Evolutionary conservation across 192 early-diverging fungal species (phyloP), one percentile per base, ranked within the genome.

Genomic region (Nowakowskiella sp.): DNA sequence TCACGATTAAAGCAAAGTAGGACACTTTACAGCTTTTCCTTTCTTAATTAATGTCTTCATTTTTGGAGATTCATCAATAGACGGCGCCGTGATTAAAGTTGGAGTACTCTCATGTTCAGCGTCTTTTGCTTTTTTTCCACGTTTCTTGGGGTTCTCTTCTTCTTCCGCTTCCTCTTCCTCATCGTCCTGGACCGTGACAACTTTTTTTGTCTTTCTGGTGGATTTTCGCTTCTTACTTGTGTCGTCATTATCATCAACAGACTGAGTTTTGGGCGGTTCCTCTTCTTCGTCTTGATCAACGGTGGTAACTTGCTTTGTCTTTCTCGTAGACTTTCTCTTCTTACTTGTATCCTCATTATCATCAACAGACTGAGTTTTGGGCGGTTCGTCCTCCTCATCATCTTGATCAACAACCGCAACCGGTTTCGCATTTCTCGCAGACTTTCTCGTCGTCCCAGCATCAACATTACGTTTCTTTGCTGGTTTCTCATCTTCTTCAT

Each of bases 11-110:
- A 28, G 6, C 24, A 9, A n/a, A 4, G 28, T 23, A 4, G 31
- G 16, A 32, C 7, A 5, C 42, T 56, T 44, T 26, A 63, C 62
- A 42, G 62, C 55, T 16, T 33, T 43, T 1, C 60, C 65, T 59
- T 71, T 73, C 50, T 77, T 72, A 49, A 70, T 46, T 8, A 24
- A 13, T 50, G 51, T 69, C 25, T 66, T 51, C 3, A 60, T 29
- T 27, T 70, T 65, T 39, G 36, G 36, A n/a, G n/a, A n/a, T 39
- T 13, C 36, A 13, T 39, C 36, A 19, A 39, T 19, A 13, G 36
- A 19, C 13, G 36, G 36, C 13, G 13, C 36, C 19, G 36, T 19
- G 36, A 39, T 19, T 39, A 13, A 13, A 19, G 13, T 39, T 39
- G 13, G 47, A 47, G 39, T 34, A 19, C 10, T 10, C 47, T 13